phyloP scores from a whole-genome alignment of 1,139 yeast genomes.

The Candida sanyaensis region DNA sequence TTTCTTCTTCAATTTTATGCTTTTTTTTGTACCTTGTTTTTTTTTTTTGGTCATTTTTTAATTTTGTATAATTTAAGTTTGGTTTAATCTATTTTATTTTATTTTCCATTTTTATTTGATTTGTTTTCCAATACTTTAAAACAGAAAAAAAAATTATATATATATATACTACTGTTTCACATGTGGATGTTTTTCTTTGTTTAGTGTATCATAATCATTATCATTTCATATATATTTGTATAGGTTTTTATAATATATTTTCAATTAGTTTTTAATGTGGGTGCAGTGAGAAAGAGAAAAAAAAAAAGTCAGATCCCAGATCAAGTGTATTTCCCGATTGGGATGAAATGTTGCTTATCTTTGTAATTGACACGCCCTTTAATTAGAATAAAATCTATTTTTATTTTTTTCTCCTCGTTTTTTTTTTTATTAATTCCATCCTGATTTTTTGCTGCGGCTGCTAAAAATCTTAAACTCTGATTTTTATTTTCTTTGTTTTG shows the following conservation, averaged over 20 bases:
- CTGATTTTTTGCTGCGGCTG: constrained; percentile 4
- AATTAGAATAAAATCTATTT: not conserved
- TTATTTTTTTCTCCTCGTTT: not conserved
- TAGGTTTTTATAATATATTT: not conserved
- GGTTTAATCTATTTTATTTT: constrained; percentile 1
- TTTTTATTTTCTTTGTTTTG: not conserved
- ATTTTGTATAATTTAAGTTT: constrained; percentile 4
- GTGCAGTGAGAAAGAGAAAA: not conserved
- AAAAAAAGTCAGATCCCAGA: not conserved
- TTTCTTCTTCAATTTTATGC: not conserved
- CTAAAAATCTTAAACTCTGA: not conserved
- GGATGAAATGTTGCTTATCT: not conserved
- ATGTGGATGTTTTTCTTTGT: not conserved
- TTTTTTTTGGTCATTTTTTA: constrained; percentile 2
- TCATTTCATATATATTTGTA: not conserved
- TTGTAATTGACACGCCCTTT: too few relatives aligned
- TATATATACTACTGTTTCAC: not conserved
- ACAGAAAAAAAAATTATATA: not conserved
- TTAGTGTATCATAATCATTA: not conserved
- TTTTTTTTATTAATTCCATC: not conserved
- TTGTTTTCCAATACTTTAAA: not conserved
- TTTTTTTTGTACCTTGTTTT: not conserved
- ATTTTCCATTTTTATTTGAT: not conserved
- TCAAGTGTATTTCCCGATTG: constrained; percentile 3
- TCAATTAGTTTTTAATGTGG: not conserved